Evolutionary conservation across 192 early-diverging fungal species (phyloP).

Genomic region (Gonapodya prolifera): DNA sequence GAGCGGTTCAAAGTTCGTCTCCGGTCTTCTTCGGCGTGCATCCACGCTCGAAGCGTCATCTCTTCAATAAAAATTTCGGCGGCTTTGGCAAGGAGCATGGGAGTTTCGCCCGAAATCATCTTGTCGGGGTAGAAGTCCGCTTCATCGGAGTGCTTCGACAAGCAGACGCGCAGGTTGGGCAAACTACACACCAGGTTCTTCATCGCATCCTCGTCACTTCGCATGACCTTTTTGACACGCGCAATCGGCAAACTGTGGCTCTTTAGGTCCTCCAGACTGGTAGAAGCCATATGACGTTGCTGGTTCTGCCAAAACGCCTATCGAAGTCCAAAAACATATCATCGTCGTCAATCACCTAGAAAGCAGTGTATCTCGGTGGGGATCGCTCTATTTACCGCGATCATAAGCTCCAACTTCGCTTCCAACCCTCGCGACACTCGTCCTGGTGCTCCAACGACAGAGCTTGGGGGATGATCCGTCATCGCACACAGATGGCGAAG

Average conservation of each 20-base stretch:
- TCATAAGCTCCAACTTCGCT: background rate
- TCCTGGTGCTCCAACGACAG: too few species aligned
- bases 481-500: too few species aligned
- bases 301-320: constrained; percentile 11
- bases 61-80: constrained; percentile 2
- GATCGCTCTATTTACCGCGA: background rate
- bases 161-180: too few species aligned
- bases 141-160: background rate
- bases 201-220: constrained; percentile 11
- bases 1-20: background rate
- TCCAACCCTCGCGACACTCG: too few species aligned
- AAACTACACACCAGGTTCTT: constrained; percentile 6
- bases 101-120: background rate
- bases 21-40: background rate
- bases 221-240: constrained; percentile 11
- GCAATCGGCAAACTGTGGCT: constrained; percentile 6
- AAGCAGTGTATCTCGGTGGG: background rate
- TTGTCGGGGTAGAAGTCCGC: background rate
- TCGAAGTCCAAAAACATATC: background rate
- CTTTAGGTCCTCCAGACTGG: constrained; percentile 2
- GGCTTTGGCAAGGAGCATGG: background rate
- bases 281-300: background rate
- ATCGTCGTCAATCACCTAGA: background rate
- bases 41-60: background rate
- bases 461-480: too few species aligned